These are phyloP conservation scores for Neonectria ditissima DNA, from an alignment of 2,329 filamentous ascomycete genomes.

Conservation along the genomic window DNA sequence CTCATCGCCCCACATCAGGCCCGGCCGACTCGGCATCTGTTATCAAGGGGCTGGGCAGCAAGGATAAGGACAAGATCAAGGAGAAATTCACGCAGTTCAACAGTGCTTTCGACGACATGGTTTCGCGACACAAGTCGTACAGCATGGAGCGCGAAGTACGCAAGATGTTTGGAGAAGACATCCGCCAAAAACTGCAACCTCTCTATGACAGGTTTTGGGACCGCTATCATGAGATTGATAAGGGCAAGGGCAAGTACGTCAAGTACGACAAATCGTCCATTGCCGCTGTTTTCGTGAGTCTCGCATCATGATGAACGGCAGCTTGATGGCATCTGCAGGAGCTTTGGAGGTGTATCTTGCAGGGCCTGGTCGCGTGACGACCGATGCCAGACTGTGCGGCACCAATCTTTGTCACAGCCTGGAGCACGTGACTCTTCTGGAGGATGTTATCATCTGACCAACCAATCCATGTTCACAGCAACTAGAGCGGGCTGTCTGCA, in stretches of 20 bases:
- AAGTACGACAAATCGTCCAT: conserved; percentile 94
- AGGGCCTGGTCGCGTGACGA: background rate
- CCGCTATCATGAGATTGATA: conserved; percentile 96
- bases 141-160: conserved; percentile 94
- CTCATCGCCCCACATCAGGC: conserved; percentile 77
- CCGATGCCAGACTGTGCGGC: background rate
- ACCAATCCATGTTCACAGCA: background rate
- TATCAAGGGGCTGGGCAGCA: conserved; percentile 84
- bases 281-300: conserved; percentile 70
- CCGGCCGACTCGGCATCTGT: conserved; percentile 86
- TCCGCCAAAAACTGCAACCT: conserved; percentile 92
- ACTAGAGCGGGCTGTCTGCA: background rate
- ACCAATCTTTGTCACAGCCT: background rate
- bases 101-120: conserved; percentile 87
- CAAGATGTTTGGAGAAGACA: conserved; percentile 81
- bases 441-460: background rate
- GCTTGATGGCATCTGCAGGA: conserved; percentile 6
- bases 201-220: conserved; percentile 97
- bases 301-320: conserved; percentile 50
- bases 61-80: conserved; percentile 97
- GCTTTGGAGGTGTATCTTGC: background rate
- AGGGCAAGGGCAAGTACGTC: conserved; percentile 97
- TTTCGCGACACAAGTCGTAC: conserved; percentile 82
- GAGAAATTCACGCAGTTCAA: conserved; percentile 96
- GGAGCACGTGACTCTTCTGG: background rate